These are phyloP conservation scores for Acacia crassicarpa DNA, from an alignment of 306 rosid genomes.

Conservation along the genomic window DNA sequence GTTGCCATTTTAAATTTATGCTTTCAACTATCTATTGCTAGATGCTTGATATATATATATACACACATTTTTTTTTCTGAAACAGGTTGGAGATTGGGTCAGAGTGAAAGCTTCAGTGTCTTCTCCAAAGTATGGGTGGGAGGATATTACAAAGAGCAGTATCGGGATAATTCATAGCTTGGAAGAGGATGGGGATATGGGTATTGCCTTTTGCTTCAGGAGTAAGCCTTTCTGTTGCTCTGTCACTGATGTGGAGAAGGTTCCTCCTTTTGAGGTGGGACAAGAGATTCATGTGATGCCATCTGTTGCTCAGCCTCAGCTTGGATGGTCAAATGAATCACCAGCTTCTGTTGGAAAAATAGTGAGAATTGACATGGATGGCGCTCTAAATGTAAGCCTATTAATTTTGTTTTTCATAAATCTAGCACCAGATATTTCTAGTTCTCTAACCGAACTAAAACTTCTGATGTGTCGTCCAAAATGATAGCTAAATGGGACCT, in stretches of 20 bases:
- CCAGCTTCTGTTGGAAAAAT: slow-evolving; percentile 93
- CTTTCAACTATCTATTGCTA: slow-evolving; percentile 6
- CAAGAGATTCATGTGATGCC: slow-evolving; percentile 82
- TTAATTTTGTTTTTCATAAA: slow-evolving; percentile 14
- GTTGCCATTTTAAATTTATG: slow-evolving; percentile 19
- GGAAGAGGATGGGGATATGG: slow-evolving; percentile 95
- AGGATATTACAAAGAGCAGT: slow-evolving; percentile 85
- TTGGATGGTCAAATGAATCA: slow-evolving; percentile 96
- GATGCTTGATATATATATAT: slow-evolving; percentile 8
- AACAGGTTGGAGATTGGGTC: slow-evolving; percentile 98
- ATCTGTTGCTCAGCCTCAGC: slow-evolving; percentile 80
- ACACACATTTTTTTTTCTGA: slow-evolving; percentile 7
- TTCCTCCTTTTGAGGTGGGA: slow-evolving; percentile 82
- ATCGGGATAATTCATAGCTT: slow-evolving; percentile 91
- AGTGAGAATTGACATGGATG: slow-evolving; percentile 87
- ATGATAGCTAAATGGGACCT: slow-evolving; percentile 15
- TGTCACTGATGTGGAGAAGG: slow-evolving; percentile 94
- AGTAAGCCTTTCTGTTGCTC: slow-evolving; percentile 90
- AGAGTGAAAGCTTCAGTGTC: slow-evolving; percentile 96
- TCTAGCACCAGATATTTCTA: not conserved
- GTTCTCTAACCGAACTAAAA: not conserved
- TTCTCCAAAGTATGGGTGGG: slow-evolving; percentile 99
- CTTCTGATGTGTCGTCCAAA: not conserved
- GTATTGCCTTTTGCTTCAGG: slow-evolving; percentile 96
- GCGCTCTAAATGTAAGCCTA: slow-evolving; percentile 87